Base-by-base conservation (phyloP, 2,329 filamentous ascomycete genomes). In the Dendryphion nanum region DNA sequence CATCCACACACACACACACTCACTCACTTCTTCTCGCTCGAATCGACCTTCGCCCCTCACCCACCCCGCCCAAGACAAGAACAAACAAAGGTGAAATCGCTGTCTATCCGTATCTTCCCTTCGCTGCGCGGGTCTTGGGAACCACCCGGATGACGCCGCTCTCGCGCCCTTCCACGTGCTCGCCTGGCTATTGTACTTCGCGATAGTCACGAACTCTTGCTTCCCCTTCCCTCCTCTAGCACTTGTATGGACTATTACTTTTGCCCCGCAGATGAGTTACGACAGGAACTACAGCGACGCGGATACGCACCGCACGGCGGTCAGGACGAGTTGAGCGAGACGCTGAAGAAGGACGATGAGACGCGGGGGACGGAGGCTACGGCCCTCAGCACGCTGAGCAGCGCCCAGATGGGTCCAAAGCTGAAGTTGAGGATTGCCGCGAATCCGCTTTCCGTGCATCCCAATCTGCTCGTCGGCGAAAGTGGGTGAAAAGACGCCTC, bases 181-280 rank as follows among this genome's bases (percentile, higher is more conserved):
- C 23, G 10, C n/a, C n/a, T 26, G n/a, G 23, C 23, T 26, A 26
- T 26, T 26, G 23, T 26, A 8, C n/a, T 26, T n/a, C n/a, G n/a
- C n/a, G n/a, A n/a, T n/a, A n/a, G n/a, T n/a, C n/a, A n/a, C 23
- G n/a, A 26, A 26, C 23, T 10, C 23, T n/a, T n/a, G n/a, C 23
- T 26, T 26, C 23, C 23, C 29, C 16, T 17, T 14, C 12, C 29
- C 15, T 15, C 15, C 15, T 16, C 29, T 2, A 30, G 29, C 16
- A 8, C 29, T 14, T 30, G 12, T 30, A 61, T 56, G 56, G 42
- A 52, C 30, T 61, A 59, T 21, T 59, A 59, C 37, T 38, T 32
- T 18, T 59, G 53, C 33, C 26, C 51, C 1, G 34, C 33, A 7
- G 36, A 37, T 13, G 38, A 51, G 6, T 41, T 61, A 6, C 29